Evolutionary conservation across 805 yeast genomes (phyloP).

Genomic region (Scheffersomyces lignosus): DNA sequence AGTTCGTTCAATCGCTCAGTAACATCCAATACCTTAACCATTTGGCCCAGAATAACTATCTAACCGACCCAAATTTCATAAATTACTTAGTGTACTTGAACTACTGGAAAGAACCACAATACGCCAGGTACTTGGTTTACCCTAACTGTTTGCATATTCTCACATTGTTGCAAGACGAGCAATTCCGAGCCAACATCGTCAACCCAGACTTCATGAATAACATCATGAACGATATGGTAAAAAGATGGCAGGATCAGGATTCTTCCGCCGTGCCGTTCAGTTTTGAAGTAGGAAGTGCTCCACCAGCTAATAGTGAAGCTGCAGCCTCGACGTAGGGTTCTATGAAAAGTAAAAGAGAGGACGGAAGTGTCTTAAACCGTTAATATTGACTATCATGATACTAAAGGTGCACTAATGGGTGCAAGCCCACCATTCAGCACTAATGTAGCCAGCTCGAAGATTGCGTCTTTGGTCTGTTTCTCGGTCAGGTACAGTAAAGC

Average conservation of each 20-base stretch:
- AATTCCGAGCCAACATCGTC: conserved; percentile 55
- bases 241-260: conserved; percentile 55
- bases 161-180: conserved; percentile 55
- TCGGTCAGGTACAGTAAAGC: no score
- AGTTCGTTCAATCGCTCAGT: conserved; percentile 89
- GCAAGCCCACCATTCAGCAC: no score
- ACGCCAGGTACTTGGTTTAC: conserved; percentile 69
- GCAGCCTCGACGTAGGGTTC: no score
- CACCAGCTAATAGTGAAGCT: no score
- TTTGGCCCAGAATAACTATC: conserved; percentile 78
- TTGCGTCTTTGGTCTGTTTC: no score
- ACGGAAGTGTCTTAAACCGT: no score
- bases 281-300: no score
- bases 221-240: conserved; percentile 74
- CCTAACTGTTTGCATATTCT: conserved; percentile 88
- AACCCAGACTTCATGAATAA: conserved; percentile 57
- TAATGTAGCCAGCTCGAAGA: no score
- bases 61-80: conserved; percentile 70
- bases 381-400: no score
- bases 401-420: no score
- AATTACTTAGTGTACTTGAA: conserved; percentile 77
- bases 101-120: conserved; percentile 79
- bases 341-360: no score
- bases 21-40: conserved; percentile 86
- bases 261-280: no score